Percentiles rank a stretch among this genome's conserved stretches.
phyloP scores from a whole-genome alignment of 495 filamentous ascomycete species.

The Cladorrhinum samala region DNA sequence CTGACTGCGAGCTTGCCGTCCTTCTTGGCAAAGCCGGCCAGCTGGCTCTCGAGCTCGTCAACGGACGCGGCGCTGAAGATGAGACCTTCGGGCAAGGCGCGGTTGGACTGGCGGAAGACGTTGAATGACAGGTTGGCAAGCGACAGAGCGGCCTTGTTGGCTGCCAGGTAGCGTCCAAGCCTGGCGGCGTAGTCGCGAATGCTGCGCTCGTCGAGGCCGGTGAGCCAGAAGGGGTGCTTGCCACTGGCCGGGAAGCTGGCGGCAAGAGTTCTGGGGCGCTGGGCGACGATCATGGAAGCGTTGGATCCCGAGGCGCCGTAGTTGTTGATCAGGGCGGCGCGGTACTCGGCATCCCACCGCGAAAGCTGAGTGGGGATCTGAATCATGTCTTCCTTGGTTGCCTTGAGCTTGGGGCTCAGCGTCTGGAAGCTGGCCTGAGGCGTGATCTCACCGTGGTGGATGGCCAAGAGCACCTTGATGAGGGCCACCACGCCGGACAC shows the following conservation, averaged over 20 bases:
- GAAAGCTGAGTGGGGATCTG: slow-evolving; percentile 17
- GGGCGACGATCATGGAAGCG: no score
- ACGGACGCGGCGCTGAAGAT: slow-evolving; percentile 29
- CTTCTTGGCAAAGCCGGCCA: no score
- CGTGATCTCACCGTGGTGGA: slow-evolving; percentile 43
- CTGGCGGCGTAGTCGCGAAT: slow-evolving; percentile 13
- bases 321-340: slow-evolving; percentile 44
- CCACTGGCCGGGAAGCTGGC: no score
- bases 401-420: slow-evolving; percentile 39
- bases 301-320: slow-evolving; percentile 50
- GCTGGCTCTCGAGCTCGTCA: slow-evolving; percentile 27
- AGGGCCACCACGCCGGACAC: slow-evolving; percentile 45
- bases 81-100: slow-evolving; percentile 26
- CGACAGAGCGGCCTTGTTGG: slow-evolving; percentile 6
- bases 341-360: slow-evolving; percentile 32
- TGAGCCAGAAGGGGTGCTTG: no score
- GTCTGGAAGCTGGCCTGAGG: slow-evolving; percentile 40
- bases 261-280: no score
- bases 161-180: slow-evolving; percentile 15
- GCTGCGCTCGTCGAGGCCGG: slow-evolving; percentile 28
- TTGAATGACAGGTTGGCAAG: slow-evolving; percentile 37
- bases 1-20: no score
- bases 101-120: no score
- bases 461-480: slow-evolving; percentile 43
- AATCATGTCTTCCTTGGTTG: slow-evolving; percentile 24